phyloP scores from a whole-genome alignment of 495 filamentous ascomycete species.

The Penicillium fimorum region DNA sequence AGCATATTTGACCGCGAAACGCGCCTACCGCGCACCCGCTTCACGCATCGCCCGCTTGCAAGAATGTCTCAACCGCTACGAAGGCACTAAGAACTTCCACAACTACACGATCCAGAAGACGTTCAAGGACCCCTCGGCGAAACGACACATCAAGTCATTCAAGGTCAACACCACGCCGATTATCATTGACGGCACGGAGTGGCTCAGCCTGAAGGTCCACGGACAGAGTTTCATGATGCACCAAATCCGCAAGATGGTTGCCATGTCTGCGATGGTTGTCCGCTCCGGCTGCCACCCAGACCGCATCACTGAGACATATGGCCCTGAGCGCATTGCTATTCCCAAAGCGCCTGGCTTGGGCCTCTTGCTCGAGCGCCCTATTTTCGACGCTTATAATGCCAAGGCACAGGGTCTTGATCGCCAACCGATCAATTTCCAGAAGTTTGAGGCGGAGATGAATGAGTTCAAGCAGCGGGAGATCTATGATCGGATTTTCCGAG shows the following conservation, averaged over 20 bases:
- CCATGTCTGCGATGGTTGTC: conserved; percentile 80
- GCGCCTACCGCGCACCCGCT: conserved; percentile 73
- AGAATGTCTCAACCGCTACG: conserved; percentile 64
- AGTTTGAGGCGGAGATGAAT: conserved; percentile 71
- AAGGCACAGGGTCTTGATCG: conserved; percentile 55
- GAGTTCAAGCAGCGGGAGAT: conserved; percentile 93
- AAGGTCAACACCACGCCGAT: conserved; percentile 67
- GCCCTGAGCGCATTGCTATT: conserved; percentile 67
- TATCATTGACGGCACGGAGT: conserved; percentile 84
- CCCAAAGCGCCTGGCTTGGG: conserved; percentile 91
- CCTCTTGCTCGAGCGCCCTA: conserved; percentile 81
- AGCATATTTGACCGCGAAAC: conserved; percentile 74
- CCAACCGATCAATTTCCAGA: conserved; percentile 71
- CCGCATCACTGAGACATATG: conserved; percentile 68
- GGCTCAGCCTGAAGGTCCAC: conserved; percentile 93
- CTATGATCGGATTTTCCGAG: conserved; percentile 84
- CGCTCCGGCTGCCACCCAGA: conserved; percentile 70
- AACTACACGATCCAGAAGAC: conserved; percentile 94
- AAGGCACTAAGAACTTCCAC: conserved; percentile 86
- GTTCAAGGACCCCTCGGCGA: conserved; percentile 73
- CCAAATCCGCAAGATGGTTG: conserved; percentile 98
- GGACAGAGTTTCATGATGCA: conserved; percentile 99
- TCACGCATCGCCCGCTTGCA: conserved; percentile 70
- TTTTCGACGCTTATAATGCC: conserved; percentile 83
- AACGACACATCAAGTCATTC: conserved; percentile 88